These are phyloP conservation scores for Dryadomyces quercivorus DNA, from an alignment of 2,329 filamentous ascomycete species.

Conservation along the genomic window DNA sequence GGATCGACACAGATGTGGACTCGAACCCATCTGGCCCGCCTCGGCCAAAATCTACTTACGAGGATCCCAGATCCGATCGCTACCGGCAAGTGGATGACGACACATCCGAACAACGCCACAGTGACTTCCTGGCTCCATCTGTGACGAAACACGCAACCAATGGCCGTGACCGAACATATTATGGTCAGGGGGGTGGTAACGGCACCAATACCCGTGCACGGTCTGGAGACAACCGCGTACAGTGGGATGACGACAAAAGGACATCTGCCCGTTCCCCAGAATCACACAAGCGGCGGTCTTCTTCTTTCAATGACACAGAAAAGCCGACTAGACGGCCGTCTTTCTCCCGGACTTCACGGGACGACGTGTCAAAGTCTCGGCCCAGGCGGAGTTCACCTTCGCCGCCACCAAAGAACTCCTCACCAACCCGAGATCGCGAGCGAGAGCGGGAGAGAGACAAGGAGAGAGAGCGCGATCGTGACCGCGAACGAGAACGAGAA, in stretches of 20 bases:
- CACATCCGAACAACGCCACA: slow-evolving; percentile 16
- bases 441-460: slow-evolving; percentile 2
- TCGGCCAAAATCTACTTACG: slow-evolving; percentile 23
- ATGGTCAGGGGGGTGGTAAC: slow-evolving; percentile 8
- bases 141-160: slow-evolving; percentile 27
- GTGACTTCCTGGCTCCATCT: slow-evolving; percentile 26
- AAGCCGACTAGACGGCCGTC: slow-evolving; percentile 7
- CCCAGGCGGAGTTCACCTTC: slow-evolving; percentile 6
- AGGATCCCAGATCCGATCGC: slow-evolving; percentile 13
- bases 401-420: slow-evolving; percentile 15
- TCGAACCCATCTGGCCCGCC: slow-evolving; percentile 12
- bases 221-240: slow-evolving; percentile 7
- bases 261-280: slow-evolving; percentile 4
- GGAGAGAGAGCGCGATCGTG: slow-evolving; percentile 3
- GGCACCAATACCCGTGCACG: slow-evolving; percentile 3
- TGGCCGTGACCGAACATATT: slow-evolving; percentile 31
- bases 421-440: not conserved
- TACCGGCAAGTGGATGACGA: slow-evolving; percentile 21
- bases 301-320: slow-evolving; percentile 14
- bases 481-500: slow-evolving; percentile 1
- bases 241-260: slow-evolving; percentile 2
- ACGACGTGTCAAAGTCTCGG: slow-evolving; percentile 8
- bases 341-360: slow-evolving; percentile 8
- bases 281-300: slow-evolving; percentile 21
- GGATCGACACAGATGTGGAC: slow-evolving; percentile 30